Percentiles rank a stretch among this genome's conserved stretches.
phyloP scores from a whole-genome alignment of 352 stramenopile species.

The Globisporangium orthogonon region DNA sequence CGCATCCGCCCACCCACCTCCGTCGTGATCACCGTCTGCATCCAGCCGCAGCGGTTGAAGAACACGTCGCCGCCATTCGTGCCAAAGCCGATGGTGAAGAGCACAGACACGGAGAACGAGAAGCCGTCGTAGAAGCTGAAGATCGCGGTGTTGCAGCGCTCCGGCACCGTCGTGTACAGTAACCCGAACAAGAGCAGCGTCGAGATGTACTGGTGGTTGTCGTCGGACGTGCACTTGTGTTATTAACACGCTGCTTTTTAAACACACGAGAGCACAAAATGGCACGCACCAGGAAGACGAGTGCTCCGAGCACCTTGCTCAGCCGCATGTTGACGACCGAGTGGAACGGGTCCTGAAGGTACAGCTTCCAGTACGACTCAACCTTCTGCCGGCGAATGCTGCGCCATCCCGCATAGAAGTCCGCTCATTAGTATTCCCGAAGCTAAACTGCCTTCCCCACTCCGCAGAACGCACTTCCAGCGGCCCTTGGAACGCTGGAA shows the following conservation, averaged over 20 bases:
- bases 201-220: conserved; percentile 43
- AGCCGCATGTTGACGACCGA: conserved; percentile 75
- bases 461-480: conserved; percentile 56
- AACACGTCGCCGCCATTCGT: conserved; percentile 75
- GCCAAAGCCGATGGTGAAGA: conserved; percentile 80
- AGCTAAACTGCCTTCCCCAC: no score
- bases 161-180: conserved; percentile 68
- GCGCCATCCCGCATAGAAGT: not conserved
- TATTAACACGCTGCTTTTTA: no score
- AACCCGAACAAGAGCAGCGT: conserved; percentile 60
- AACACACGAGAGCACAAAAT: not conserved
- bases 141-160: conserved; percentile 64
- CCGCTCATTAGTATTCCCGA: no score
- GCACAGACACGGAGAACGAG: conserved; percentile 73
- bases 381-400: conserved; percentile 77
- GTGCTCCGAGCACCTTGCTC: conserved; percentile 62
- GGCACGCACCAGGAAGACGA: conserved; percentile 25
- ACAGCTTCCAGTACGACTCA: conserved; percentile 78
- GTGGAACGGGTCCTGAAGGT: conserved; percentile 82
- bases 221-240: no score
- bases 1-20: conserved; percentile 9
- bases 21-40: conserved; percentile 90
- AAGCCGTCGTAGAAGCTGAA: conserved; percentile 66
- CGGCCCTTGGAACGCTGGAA: conserved; percentile 68
- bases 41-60: conserved; percentile 90